These are phyloP conservation scores for Plasmodium inui DNA, from an alignment of 169 alveolate species.

Conservation along the genomic window DNA sequence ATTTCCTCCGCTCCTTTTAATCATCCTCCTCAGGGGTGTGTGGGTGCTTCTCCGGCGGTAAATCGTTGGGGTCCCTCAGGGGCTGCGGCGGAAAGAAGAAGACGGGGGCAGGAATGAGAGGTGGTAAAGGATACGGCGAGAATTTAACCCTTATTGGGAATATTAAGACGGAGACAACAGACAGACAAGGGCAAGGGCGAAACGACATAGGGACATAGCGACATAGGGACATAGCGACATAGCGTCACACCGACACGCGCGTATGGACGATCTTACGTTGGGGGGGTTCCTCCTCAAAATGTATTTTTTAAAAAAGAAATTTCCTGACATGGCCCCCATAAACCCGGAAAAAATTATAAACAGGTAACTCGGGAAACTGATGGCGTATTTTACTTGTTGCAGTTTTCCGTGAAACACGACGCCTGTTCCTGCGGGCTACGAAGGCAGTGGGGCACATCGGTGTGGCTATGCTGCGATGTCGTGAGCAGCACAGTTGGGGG, in stretches of 20 bases:
- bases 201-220: neutral
- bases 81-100: constrained; percentile 20
- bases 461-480: neutral
- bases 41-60: constrained; percentile 71
- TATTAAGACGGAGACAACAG: neutral
- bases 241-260: neutral
- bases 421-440: constrained; percentile 85
- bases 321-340: constrained; percentile 86
- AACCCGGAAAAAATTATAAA: constrained; percentile 82
- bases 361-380: constrained; percentile 81
- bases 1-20: neutral
- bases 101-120: neutral
- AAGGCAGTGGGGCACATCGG: neutral
- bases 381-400: constrained; percentile 79
- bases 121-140: neutral
- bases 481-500: neutral
- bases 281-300: constrained; percentile 84
- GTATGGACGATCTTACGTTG: constrained; percentile 75
- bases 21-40: constrained; percentile 73
- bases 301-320: constrained; percentile 79
- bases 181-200: neutral
- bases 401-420: constrained; percentile 83
- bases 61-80: constrained; percentile 62
- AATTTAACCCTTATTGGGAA: neutral
- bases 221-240: neutral